phyloP scores from a whole-genome alignment of 176 grass and related monocot genomes.

The Juncus effusus region DNA sequence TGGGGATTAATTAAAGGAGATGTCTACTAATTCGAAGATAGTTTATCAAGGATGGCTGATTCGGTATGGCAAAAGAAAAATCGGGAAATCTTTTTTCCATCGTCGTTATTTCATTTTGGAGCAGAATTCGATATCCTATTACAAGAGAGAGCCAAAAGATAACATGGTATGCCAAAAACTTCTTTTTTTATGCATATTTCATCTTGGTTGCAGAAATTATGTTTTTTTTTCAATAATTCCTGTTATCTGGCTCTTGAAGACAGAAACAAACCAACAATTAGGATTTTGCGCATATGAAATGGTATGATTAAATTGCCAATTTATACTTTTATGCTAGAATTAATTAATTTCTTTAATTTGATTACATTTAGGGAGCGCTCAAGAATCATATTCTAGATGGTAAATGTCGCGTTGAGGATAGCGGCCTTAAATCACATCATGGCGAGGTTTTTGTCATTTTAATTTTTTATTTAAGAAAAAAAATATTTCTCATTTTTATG shows the following conservation, averaged over 20 bases:
- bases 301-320: too few species aligned
- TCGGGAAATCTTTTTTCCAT: constrained; percentile 73
- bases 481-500: constrained; percentile 5
- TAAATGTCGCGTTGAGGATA: constrained; percentile 96
- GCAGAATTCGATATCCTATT: constrained; percentile 56
- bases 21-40: constrained; percentile 28
- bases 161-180: constrained; percentile 43
- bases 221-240: neutral
- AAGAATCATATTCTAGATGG: constrained; percentile 71
- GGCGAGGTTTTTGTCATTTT: constrained; percentile 59
- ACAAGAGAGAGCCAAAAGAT: constrained; percentile 81
- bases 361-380: constrained; percentile 48
- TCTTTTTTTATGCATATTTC: neutral
- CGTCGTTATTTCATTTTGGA: constrained; percentile 82
- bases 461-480: neutral
- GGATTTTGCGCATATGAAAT: too few species aligned
- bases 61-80: constrained; percentile 75
- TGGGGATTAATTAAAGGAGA: constrained; percentile 11
- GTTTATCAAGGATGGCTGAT: constrained; percentile 81
- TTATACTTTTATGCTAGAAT: too few species aligned
- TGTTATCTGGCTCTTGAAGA: constrained; percentile 1
- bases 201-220: neutral
- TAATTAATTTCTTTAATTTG: too few species aligned
- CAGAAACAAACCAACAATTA: too few species aligned
- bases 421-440: constrained; percentile 90